A percentile compares a stretch with the other conserved stretches of the same genome.
These are phyloP conservation scores for Corynespora cassiicola DNA, from an alignment of 2,329 filamentous ascomycete species.

Conservation along the genomic window DNA sequence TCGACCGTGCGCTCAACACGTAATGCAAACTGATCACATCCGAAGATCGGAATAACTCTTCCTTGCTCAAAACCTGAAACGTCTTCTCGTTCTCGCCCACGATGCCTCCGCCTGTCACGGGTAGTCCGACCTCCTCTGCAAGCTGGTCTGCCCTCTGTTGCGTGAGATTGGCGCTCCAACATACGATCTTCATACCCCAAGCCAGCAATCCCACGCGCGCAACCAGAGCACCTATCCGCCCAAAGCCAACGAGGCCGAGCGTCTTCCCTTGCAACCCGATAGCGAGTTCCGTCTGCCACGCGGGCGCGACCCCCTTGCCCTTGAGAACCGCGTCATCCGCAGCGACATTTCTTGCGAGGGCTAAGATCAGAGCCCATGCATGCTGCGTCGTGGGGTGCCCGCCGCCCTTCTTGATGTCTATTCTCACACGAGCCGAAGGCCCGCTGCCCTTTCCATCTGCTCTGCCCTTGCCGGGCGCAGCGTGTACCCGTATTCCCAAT, in stretches of 20 bases:
- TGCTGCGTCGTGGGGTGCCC: conserved; percentile 69
- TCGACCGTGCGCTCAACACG: conserved; percentile 71
- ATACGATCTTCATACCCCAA: conserved; percentile 78
- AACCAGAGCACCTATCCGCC: conserved; percentile 72
- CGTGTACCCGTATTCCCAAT: conserved; percentile 41
- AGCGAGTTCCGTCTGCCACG: conserved; percentile 74
- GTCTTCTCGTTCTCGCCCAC: conserved; percentile 60
- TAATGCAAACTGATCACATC: conserved; percentile 77
- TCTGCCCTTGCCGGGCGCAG: conserved; percentile 43
- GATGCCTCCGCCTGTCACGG: conserved; percentile 53
- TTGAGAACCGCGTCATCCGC: conserved; percentile 75
- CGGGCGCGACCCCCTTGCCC: conserved; percentile 36
- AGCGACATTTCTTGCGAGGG: conserved; percentile 71
- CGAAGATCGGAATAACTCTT: conserved; percentile 67
- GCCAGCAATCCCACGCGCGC: conserved; percentile 71
- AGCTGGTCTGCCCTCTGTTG: conserved; percentile 76
- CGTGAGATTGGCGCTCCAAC: conserved; percentile 81
- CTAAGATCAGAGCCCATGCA: conserved; percentile 70
- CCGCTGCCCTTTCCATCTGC: conserved; percentile 38
- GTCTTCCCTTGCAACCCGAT: conserved; percentile 72
- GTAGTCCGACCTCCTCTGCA: conserved; percentile 68
- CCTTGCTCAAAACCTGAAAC: conserved; percentile 71
- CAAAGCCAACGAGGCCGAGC: conserved; percentile 75
- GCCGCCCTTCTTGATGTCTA: conserved; percentile 40
- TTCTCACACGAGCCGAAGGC: conserved; percentile 31